These are phyloP conservation scores for Leccinum pellstonianum DNA, from an alignment of 768 basidiomycete genomes.

Conservation along the genomic window DNA sequence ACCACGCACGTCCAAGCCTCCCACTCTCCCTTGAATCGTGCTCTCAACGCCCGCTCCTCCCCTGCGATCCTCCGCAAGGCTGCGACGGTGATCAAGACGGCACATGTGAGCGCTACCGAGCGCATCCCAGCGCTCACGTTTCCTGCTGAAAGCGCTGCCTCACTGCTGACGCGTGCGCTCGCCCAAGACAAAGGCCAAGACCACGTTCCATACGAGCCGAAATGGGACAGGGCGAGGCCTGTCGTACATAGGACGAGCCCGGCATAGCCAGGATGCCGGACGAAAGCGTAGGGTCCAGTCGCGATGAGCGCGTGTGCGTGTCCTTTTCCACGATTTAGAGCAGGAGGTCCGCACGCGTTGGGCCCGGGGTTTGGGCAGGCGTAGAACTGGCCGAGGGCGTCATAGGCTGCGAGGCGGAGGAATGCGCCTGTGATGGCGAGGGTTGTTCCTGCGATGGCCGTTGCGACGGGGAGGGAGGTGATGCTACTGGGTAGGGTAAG, in stretches of 20 bases:
- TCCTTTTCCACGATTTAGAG: background rate
- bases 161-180: background rate
- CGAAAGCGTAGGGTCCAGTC: slow-evolving; percentile 25
- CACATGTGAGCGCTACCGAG: slow-evolving; percentile 9
- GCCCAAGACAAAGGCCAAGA: background rate
- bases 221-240: slow-evolving; percentile 16
- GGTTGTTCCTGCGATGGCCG: slow-evolving; percentile 35
- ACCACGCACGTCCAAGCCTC: slow-evolving; percentile 43
- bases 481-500: background rate
- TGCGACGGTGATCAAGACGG: slow-evolving; percentile 4
- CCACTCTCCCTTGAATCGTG: slow-evolving; percentile 21
- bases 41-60: slow-evolving; percentile 15
- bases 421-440: slow-evolving; percentile 41
- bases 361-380: slow-evolving; percentile 12
- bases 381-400: slow-evolving; percentile 25
- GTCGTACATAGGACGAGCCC: slow-evolving; percentile 33
- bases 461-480: background rate
- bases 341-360: background rate
- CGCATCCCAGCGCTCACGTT: slow-evolving; percentile 34
- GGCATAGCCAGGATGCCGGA: slow-evolving; percentile 32
- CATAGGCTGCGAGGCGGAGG: slow-evolving; percentile 37
- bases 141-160: background rate
- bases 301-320: slow-evolving; percentile 28
- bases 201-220: background rate
- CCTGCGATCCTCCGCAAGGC: slow-evolving; percentile 9